Evolutionary conservation across 768 basidiomycete species (phyloP).

Genomic region (Suillus fuscotomentosus): DNA sequence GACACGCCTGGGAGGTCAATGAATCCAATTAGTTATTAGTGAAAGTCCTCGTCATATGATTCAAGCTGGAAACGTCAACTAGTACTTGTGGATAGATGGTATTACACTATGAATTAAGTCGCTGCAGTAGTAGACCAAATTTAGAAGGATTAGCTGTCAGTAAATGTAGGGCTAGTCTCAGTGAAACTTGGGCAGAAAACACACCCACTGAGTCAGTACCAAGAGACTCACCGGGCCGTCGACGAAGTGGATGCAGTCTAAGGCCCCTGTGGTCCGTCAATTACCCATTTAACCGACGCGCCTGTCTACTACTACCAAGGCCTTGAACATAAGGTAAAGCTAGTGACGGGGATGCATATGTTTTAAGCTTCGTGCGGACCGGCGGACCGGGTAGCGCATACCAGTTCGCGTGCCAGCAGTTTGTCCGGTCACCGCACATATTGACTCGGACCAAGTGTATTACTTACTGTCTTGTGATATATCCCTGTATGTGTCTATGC

Average conservation of each 20-base stretch:
- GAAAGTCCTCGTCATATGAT: not conserved
- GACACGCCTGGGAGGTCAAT: not conserved
- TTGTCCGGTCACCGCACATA: not conserved
- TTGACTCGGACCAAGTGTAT: not conserved
- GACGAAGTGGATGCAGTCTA: not conserved
- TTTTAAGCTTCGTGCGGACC: not conserved
- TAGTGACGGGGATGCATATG: not conserved
- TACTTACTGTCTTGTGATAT: not conserved
- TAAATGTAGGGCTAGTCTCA: not conserved
- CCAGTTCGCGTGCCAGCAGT: not conserved
- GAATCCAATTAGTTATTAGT: not conserved
- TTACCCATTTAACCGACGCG: not conserved
- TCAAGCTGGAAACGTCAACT: not conserved
- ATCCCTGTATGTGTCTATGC: not conserved
- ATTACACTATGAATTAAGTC: not conserved
- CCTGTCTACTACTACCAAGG: not conserved
- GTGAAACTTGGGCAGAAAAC: not conserved
- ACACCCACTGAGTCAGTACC: not conserved
- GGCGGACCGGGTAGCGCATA: not conserved
- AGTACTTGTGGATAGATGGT: not conserved
- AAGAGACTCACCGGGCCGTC: not conserved
- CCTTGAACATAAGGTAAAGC: not conserved
- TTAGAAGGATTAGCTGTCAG: not conserved
- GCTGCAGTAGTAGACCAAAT: not conserved
- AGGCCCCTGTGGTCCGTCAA: not conserved